phyloP scores from a whole-genome alignment of 345 rosid species.

The Salix viminalis region DNA sequence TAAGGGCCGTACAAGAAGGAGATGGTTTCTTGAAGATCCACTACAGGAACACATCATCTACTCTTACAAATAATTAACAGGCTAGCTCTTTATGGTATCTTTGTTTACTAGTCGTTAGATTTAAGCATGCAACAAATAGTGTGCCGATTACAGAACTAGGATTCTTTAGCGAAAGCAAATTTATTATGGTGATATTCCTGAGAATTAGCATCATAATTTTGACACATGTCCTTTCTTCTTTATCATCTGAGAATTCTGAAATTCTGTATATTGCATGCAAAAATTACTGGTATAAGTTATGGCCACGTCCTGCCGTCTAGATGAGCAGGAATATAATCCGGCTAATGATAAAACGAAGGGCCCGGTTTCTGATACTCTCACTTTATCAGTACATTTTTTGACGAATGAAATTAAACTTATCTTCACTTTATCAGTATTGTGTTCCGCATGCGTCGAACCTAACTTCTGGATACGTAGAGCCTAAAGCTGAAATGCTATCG shows the following conservation, averaged over 20 bases:
- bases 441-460: too few species aligned
- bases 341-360: conserved; percentile 19
- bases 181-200: neutral
- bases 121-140: neutral
- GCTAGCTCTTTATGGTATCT: neutral
- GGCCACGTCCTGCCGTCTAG: neutral
- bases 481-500: neutral
- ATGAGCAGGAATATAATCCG: neutral
- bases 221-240: neutral
- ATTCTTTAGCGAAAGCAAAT: neutral
- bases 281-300: neutral
- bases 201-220: neutral
- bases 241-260: neutral
- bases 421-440: too few species aligned
- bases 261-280: neutral
- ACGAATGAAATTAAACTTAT: neutral
- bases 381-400: neutral
- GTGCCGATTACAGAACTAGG: neutral
- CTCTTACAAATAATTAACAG: neutral
- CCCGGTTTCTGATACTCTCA: neutral
- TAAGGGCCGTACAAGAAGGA: neutral
- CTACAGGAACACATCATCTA: neutral
- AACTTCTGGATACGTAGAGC: too few species aligned
- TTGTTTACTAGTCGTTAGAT: neutral
- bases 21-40: neutral